Evolutionary conservation across 192 early-diverging fungal genomes (phyloP), one percentile per base, ranked within the genome.

Genomic region (Lunasporangiospora selenospora): DNA sequence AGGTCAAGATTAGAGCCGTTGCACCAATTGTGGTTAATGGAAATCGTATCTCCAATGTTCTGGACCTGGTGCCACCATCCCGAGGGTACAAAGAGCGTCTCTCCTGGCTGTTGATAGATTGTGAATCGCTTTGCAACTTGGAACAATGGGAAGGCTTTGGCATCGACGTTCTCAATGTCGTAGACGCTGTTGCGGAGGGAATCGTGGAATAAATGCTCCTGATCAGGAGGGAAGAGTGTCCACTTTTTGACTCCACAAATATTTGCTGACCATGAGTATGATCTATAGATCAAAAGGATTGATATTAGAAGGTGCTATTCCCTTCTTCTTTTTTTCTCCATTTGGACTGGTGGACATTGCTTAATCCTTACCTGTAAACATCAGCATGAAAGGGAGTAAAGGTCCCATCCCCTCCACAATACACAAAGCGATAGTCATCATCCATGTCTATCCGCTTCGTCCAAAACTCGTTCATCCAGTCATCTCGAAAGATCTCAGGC

Each of bases 21-120:
- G 11, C 75, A 62, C 90, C 90, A 92, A 53, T 92, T 92, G 69
- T 88, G 88, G 57, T 92, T 92, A 62, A 92, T 92, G 6, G 88
- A 90, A 33, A 92, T 88, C 0, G 88, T 88, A 32, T 85, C 80
- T 34, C 86, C 87, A 41, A 87, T 75, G 33, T 92, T 92, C 42
- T 78, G 75, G 11, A 90, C 88, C 57, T 89, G 87, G 79, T 92
- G 90, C 73, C 80, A 89, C 90, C 90, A 92, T 12, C 85, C 84
- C 4, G 84, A 83, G 7, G 90, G 90, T 4, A 92, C 88, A 78
- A 90, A 92, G 8, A 92, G 49, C 1, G 87, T 88, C 49, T 90
- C 81, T 21, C 90, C 90, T 15, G 81, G 76, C 3, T 71, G 19
- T 47, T 92, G 90, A 56, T 80, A 80, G 9, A 89, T 39, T 8